Evolutionary conservation across 1,139 yeast genomes (phyloP), one percentile per base, ranked within the genome.

Genomic region (Saccharomyces hybrid): DNA sequence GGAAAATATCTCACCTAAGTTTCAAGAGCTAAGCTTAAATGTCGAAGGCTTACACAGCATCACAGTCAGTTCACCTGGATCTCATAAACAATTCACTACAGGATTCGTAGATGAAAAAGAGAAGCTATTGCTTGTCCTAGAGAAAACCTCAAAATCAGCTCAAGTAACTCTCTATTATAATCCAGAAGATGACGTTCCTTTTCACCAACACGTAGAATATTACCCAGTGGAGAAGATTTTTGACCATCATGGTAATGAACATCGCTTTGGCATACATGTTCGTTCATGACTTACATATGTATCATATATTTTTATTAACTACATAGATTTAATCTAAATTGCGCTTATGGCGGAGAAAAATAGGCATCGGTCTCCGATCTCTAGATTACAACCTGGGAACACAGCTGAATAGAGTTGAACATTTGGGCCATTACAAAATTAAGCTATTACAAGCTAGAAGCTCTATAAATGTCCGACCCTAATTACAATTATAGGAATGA

Each of bases 141-240:
- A 38, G 34, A n/a, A 13, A 38, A 11, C 47, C 50, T 9, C 48
- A 44, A 23, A 9, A 14, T n/a, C 41, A 14, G 32, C 20, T 11
- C 7, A 34, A 25, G 28, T 26, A 38, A 7, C 32, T 48, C 44
- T 48, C 23, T 34, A 34, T 34, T 34, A 7, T 4, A 34, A 8
- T 8, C 42, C 42, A 3, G 50, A n/a, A 51, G 51, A 20, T 49
- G 50, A 5, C 31, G 47, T 28, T 32, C 34, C 6, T 28, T 50
- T 20, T 14, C 52, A 20, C 16, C n/a, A 26, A 3, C 11, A 46
- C 14, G 53, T 63, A 2, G 70, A 64, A 52, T 57, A 56, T 20
- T 59, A 56, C 42, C 69, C 70, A 0, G 71, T 66, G 0, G 58
- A 61, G 29, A 29, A 48, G 16, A 63, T 67, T 4, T 68, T 56